Conservation (phyloP, 495 filamentous ascomycete genomes). For the Hypoxylon rickii region DNA sequence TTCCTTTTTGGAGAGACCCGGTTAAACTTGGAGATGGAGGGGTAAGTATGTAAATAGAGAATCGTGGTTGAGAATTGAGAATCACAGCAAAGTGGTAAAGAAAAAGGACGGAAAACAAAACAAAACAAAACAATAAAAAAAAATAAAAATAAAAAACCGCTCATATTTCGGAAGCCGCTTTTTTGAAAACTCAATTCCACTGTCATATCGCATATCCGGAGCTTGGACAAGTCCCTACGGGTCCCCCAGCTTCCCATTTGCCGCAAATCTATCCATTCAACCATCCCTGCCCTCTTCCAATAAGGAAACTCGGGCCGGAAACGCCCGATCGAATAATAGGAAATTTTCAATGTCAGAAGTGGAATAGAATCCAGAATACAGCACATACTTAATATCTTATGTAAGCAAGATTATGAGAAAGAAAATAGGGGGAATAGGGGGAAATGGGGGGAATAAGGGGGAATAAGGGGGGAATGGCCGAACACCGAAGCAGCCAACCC, state of each 20-base stretch:
- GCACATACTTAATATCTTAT: too few species aligned
- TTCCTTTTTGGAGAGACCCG: constrained; percentile 5
- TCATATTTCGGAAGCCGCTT: constrained; percentile 17
- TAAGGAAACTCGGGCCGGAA: constrained; percentile 22
- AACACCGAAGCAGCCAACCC: too few species aligned
- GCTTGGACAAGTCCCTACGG: constrained; percentile 4
- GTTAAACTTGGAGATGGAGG: constrained; percentile 13
- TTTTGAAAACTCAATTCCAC: constrained; percentile 3
- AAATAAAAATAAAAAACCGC: constrained; percentile 2
- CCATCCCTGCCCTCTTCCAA: constrained; percentile 20
- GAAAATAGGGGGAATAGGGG: not conserved
- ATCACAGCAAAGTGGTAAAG: not conserved
- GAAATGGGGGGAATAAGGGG: too few species aligned
- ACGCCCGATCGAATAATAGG: constrained; percentile 25
- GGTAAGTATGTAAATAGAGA: too few species aligned
- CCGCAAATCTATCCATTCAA: constrained; percentile 17
- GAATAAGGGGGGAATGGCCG: too few species aligned
- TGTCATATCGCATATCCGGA: constrained; percentile 6
- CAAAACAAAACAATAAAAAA: constrained; percentile 10
- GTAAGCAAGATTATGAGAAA: not conserved
- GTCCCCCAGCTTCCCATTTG: constrained; percentile 21
- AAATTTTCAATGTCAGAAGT: too few species aligned
- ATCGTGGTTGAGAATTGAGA: too few species aligned
- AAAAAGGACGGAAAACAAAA: not conserved
- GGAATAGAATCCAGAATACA: too few species aligned